Evolutionary conservation across 2,329 filamentous ascomycete genomes (phyloP), one percentile per base, ranked within the genome.

Genomic region (Pleurostoma richardsiae): DNA sequence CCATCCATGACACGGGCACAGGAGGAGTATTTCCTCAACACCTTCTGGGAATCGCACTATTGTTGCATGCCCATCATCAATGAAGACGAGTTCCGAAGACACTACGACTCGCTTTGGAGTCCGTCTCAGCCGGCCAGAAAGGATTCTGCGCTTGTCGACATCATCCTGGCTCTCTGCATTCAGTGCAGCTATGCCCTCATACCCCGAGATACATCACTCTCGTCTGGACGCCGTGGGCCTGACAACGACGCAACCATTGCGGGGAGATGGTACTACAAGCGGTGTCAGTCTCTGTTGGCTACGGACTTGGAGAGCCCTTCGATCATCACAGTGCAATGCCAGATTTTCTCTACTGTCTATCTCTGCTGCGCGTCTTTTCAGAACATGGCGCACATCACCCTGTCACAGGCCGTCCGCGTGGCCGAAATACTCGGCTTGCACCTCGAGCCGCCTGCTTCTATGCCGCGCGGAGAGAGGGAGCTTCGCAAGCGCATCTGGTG

Each of bases 31-130:
- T 70, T 76, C 29, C 55, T 77, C 3, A 62, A 63, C 27, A 54
- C 74, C 2, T 77, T 72, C 52, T 77, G 74, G 73, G 63, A 72
- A 42, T 64, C 67, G 0, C 73, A 70, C 46, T 69, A 77, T 45
- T 60, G 58, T 4, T 55, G 66, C 0, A 63, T 63, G 41, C 68
- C 67, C 2, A 65, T 78, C 4, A 48, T 77, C 3, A 65, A 74
- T 26, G 70, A 74, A 49, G 49, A 54, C 4, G 67, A 70, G 31
- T 76, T 77, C 48, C 65, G 61, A 42, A 60, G 60, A 6, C 64
- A 74, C 46, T 72, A 74, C 48, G 56, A 63, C n/a, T 50, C 48
- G 30, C 45, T 52, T n/a, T 52, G 48, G 45, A 26, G 40, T 3
- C 49, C 52, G 7, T 52, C 51, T 10, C 50, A 52, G 10, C 49